A percentile compares a stretch with the other conserved stretches of the same genome.
Evolutionary conservation across 1,139 yeast species (phyloP).

Genomic region (Candida tetrigidarum): DNA sequence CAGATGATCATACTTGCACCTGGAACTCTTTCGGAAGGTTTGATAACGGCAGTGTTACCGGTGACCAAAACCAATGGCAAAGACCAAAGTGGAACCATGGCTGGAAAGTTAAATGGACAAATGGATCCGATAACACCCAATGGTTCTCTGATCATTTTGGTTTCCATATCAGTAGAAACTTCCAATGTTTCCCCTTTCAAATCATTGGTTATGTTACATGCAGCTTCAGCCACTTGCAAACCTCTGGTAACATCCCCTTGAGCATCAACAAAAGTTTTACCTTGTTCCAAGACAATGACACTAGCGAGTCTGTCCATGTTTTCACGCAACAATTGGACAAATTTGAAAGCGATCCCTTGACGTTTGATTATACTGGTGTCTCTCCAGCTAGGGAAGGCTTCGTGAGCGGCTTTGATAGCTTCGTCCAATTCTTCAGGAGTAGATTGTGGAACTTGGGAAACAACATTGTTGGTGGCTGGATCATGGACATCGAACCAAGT

Average conservation of each 20-base stretch:
- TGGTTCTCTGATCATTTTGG: slow-evolving; percentile 71
- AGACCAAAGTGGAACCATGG: slow-evolving; percentile 88
- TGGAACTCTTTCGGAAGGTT: slow-evolving; percentile 81
- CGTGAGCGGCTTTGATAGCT: slow-evolving; percentile 68
- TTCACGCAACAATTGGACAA: slow-evolving; percentile 66
- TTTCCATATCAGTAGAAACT: slow-evolving; percentile 78
- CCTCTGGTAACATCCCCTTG: slow-evolving; percentile 82
- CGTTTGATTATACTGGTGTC: slow-evolving; percentile 65
- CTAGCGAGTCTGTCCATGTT: slow-evolving; percentile 77
- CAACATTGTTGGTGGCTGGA: slow-evolving; percentile 74
- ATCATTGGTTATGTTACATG: slow-evolving; percentile 63
- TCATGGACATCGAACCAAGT: slow-evolving; percentile 77
- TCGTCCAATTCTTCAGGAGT: slow-evolving; percentile 68
- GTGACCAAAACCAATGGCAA: slow-evolving; percentile 76
- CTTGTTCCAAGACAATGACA: slow-evolving; percentile 78
- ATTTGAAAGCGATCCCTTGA: slow-evolving; percentile 77
- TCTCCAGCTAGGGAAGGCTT: slow-evolving; percentile 65
- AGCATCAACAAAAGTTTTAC: slow-evolving; percentile 80
- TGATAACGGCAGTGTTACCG: slow-evolving; percentile 76
- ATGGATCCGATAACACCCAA: slow-evolving; percentile 72
- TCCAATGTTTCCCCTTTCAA: slow-evolving; percentile 69
- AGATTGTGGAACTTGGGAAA: slow-evolving; percentile 73
- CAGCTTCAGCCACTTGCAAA: slow-evolving; percentile 79
- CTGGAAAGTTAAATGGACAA: slow-evolving; percentile 82
- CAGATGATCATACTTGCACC: slow-evolving; percentile 82